A percentile compares a stretch with the other conserved stretches of the same genome.
Conservation (phyloP, 768 basidiomycete species). For the Tricholoma saponaceum region DNA sequence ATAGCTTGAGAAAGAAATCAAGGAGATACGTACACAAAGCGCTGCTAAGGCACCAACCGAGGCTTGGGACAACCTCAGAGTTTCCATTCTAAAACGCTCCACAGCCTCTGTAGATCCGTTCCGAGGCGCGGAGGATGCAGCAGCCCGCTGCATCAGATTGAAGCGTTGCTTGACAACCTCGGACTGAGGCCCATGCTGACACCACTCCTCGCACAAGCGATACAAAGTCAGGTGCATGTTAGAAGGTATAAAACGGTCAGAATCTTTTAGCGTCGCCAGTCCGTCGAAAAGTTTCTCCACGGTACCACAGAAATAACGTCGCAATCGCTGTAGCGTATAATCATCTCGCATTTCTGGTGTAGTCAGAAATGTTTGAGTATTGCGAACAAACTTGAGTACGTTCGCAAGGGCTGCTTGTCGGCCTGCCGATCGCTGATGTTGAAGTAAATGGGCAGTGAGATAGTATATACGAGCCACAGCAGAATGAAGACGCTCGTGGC, state of each 20-base stretch:
- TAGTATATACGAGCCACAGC: conserved; percentile 88
- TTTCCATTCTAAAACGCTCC: conserved; percentile 68
- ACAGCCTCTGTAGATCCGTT: conserved; percentile 45
- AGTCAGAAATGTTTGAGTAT: conserved; percentile 75
- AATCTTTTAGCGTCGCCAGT: conserved; percentile 62
- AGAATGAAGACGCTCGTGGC: conserved; percentile 77
- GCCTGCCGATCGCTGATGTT: conserved; percentile 62
- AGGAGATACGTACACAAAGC: conserved; percentile 64
- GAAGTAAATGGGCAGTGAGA: conserved; percentile 74
- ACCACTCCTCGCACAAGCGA: conserved; percentile 91
- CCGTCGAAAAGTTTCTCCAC: conserved; percentile 85
- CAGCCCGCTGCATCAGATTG: conserved; percentile 67
- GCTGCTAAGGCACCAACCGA: conserved; percentile 87
- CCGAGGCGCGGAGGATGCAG: conserved; percentile 51
- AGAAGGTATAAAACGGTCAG: conserved; percentile 71
- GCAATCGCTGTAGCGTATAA: conserved; percentile 71
- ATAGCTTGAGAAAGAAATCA: background rate
- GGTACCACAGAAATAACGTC: conserved; percentile 88
- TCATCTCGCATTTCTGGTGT: conserved; percentile 71
- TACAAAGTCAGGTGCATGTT: conserved; percentile 78
- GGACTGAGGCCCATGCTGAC: conserved; percentile 73
- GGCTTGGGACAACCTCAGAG: conserved; percentile 68
- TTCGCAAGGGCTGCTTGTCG: conserved; percentile 72
- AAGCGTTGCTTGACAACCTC: conserved; percentile 70
- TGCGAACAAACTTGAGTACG: conserved; percentile 83